These are phyloP conservation scores for Coniochaeta sp. DNA, from an alignment of 2,329 filamentous ascomycete species.

Conservation along the genomic window DNA sequence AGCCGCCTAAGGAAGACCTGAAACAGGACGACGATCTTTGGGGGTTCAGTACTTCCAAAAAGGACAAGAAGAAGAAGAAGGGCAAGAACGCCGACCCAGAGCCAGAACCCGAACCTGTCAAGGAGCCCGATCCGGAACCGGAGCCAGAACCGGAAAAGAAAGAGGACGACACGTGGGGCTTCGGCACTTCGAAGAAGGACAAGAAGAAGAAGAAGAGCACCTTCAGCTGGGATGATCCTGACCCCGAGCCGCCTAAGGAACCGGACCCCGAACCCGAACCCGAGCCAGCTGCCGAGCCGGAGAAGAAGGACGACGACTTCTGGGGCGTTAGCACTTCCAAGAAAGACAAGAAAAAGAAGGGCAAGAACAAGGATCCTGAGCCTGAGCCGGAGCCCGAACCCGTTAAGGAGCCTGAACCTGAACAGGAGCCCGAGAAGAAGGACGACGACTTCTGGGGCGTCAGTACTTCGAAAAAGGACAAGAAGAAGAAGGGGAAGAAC, in stretches of 20 bases:
- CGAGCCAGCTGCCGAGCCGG: conserved; percentile 12
- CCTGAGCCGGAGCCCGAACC: conserved; percentile 27
- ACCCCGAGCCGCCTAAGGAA: conserved; percentile 8
- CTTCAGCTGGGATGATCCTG: conserved; percentile 4
- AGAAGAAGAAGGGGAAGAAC: conserved; percentile 18
- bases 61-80: conserved; percentile 13
- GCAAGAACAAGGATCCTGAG: conserved; percentile 26
- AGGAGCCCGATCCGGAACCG: conserved; percentile 15
- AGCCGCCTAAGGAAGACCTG: conserved; percentile 23
- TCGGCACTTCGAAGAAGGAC: conserved; percentile 18
- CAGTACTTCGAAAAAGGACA: conserved; percentile 26
- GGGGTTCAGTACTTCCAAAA: conserved; percentile 19
- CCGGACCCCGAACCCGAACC: conserved; percentile 7
- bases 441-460: conserved; percentile 17
- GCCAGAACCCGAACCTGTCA: conserved; percentile 10
- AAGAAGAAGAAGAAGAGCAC: conserved; percentile 9
- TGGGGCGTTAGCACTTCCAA: conserved; percentile 24
- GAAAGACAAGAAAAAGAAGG: conserved; percentile 32
- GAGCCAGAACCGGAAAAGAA: conserved; percentile 19
- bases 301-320: conserved; percentile 17
- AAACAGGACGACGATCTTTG: conserved; percentile 20
- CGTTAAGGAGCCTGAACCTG: conserved; percentile 11
- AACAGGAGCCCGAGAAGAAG: conserved; percentile 17
- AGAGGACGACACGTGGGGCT: conserved; percentile 7
- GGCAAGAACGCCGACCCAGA: conserved; percentile 7